Evolutionary conservation across 2,329 filamentous ascomycete genomes (phyloP), one percentile per base, ranked within the genome.

Genomic region (Diaporthe ilicicola): DNA sequence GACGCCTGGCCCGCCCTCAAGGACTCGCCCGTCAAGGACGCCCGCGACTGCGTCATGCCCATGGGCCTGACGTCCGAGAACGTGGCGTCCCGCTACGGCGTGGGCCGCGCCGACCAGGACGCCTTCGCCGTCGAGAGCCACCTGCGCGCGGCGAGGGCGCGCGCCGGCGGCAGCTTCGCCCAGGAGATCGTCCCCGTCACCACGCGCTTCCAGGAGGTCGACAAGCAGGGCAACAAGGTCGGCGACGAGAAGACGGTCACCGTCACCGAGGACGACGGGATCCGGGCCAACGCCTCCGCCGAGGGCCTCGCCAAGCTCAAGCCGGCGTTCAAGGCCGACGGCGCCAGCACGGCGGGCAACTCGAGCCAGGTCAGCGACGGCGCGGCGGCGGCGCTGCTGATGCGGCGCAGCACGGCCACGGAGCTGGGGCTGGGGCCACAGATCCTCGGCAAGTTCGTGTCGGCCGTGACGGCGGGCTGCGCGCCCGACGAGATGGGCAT

Each of bases 11-110:
- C 92, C 0, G 90, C 88, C 65, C 83, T 97, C 72, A 89, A 85
- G 76, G 87, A 92, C 1, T 90, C 87, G 4, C 81, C 83, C 1
- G 87, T 88, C 12, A 87, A 92, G 77, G 91, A 97, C 74, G 93
- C 93, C 4, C 84, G 88, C 51, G 95, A 97, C 79, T 97, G 95
- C 80, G 90, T 98, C 79, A 97, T 97, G 95, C 90, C 91, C 75
- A 98, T 98, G 95, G 95, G 95, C 0, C 82, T 95, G 71, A 98
- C 95, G 15, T 91, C 90, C 6, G 95, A 98, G 85, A 97, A 97
- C 76, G 94, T 98, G 0, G 94, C 95, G 0, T 83, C 86, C 76
- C 84, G 94, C 56, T 97, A 97, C 78, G 88, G 88, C 12, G 89
- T 98, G 29, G 87, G 83, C 5, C 84, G 95, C 29, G 86, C 84